Conservation (phyloP, 2,329 filamentous ascomycete genomes). For the Fusarium veterinarium region DNA sequence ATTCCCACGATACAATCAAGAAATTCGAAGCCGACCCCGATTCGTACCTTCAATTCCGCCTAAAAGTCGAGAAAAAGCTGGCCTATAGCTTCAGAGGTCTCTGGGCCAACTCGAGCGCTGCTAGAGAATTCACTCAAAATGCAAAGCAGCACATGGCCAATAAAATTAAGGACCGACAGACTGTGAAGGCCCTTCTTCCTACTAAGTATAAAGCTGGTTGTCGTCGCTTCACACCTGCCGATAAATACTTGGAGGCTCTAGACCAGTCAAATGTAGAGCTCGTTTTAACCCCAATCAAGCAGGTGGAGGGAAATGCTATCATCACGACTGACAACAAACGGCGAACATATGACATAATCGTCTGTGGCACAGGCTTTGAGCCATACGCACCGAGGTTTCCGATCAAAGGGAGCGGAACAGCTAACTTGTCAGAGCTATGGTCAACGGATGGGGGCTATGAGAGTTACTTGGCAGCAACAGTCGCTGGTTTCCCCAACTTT, state of each 20-base stretch:
- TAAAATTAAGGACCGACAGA: background rate
- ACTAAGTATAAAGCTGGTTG: background rate
- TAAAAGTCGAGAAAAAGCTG: background rate
- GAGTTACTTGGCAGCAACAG: background rate
- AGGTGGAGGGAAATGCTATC: background rate
- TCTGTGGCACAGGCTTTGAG: background rate
- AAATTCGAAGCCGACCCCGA: background rate
- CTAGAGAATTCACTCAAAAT: background rate
- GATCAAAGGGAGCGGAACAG: background rate
- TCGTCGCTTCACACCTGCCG: background rate
- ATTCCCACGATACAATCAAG: background rate
- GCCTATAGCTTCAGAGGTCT: background rate
- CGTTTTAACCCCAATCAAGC: constrained; percentile 1
- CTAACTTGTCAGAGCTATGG: background rate
- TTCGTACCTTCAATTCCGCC: background rate
- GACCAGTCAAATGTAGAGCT: background rate
- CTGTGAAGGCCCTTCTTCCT: background rate
- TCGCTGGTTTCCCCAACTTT: background rate
- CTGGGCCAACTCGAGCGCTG: background rate
- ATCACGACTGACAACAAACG: background rate
- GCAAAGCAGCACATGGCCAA: background rate
- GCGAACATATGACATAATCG: background rate
- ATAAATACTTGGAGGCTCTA: background rate
- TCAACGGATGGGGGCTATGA: background rate
- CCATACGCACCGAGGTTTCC: background rate